A percentile compares a stretch with the other conserved stretches of the same genome.
Conservation (phyloP, 495 filamentous ascomycete species). For the Hypoxylon lienhwacheense region DNA sequence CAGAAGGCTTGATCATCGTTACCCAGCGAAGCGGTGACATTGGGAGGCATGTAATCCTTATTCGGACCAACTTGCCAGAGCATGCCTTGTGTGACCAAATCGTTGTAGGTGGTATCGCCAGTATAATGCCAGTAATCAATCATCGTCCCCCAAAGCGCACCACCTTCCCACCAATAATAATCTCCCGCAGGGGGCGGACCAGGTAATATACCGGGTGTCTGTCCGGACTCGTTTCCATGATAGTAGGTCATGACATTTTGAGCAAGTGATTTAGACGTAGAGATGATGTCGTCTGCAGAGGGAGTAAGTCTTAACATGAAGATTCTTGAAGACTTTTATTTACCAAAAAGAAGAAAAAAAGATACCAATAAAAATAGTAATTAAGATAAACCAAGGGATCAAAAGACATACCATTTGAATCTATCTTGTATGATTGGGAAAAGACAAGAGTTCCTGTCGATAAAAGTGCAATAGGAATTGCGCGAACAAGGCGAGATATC, state of each 20-base stretch:
- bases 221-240: constrained; percentile 56
- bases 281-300: constrained; percentile 53
- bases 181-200: constrained; percentile 53
- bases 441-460: constrained; percentile 23
- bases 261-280: constrained; percentile 58
- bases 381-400: too few species aligned
- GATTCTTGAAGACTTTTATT: too few species aligned
- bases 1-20: constrained; percentile 88
- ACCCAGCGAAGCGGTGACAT: constrained; percentile 72
- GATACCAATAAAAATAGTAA: neutral
- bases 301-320: constrained; percentile 17
- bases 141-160: constrained; percentile 58
- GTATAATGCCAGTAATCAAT: constrained; percentile 74
- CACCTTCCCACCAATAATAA: constrained; percentile 63
- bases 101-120: constrained; percentile 66
- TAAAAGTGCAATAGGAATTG: constrained; percentile 10
- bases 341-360: too few species aligned
- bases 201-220: constrained; percentile 67
- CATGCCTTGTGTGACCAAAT: constrained; percentile 59
- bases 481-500: constrained; percentile 19
- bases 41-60: constrained; percentile 65
- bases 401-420: constrained; percentile 29
- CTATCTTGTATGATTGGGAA: constrained; percentile 31
- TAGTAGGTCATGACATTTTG: constrained; percentile 62
- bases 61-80: constrained; percentile 63